These are phyloP conservation scores for Tricholomella constricta DNA, from an alignment of 768 basidiomycete species.

Conservation along the genomic window DNA sequence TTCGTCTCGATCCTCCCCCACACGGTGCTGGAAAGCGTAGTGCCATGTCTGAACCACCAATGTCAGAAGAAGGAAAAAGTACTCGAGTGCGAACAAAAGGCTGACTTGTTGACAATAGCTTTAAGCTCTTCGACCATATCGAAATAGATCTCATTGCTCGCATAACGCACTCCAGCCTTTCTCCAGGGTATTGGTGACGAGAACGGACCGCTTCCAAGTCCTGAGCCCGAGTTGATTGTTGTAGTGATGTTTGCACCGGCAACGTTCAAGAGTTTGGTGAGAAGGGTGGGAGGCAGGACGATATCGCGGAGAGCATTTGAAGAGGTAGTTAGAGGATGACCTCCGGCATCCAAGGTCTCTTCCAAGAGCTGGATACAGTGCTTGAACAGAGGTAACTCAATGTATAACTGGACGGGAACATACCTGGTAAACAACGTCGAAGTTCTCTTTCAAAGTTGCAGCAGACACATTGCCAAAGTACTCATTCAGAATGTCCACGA, in stretches of 20 bases:
- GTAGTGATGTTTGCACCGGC: constrained; percentile 52
- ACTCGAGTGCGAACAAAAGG: background rate
- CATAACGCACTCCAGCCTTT: constrained; percentile 77
- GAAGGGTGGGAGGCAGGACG: constrained; percentile 86
- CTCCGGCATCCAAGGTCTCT: constrained; percentile 93
- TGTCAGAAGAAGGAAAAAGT: background rate
- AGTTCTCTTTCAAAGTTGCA: constrained; percentile 82
- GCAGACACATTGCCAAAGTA: constrained; percentile 89
- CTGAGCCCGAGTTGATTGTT: constrained; percentile 47
- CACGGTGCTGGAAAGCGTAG: constrained; percentile 63
- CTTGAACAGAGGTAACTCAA: constrained; percentile 7
- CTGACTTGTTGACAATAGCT: constrained; percentile 77
- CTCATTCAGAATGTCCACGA: constrained; percentile 79
- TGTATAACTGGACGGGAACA: background rate
- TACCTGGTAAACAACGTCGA: constrained; percentile 94
- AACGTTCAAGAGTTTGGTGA: constrained; percentile 66
- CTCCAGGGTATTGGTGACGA: constrained; percentile 95
- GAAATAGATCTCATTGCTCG: constrained; percentile 91
- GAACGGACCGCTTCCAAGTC: constrained; percentile 57
- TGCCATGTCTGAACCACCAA: constrained; percentile 56
- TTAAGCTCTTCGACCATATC: constrained; percentile 84
- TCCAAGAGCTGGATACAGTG: constrained; percentile 68
- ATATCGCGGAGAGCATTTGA: constrained; percentile 90
- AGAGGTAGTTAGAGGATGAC: constrained; percentile 90
- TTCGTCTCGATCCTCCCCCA: constrained; percentile 81